Percentiles rank a stretch among this genome's conserved stretches.
These are phyloP conservation scores for Geosiphon pyriformis DNA, from an alignment of 192 early-diverging fungal genomes.

Conservation along the genomic window DNA sequence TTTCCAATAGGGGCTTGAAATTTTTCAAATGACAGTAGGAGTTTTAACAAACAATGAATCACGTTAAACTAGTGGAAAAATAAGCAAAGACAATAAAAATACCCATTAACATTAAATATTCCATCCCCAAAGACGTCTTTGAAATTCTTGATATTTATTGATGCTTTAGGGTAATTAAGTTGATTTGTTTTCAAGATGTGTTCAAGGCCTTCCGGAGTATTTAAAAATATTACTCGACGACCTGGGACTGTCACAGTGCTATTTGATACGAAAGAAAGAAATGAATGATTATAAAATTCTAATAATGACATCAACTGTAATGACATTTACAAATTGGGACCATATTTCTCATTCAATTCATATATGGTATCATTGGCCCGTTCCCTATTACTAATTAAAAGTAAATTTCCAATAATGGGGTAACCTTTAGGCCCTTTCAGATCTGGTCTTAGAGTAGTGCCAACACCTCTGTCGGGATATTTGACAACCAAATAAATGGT, in stretches of 20 bases:
- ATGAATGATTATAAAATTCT: neutral
- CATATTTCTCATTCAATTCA: neutral
- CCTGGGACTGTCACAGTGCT: conserved; percentile 31
- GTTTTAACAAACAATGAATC: neutral
- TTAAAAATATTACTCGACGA: conserved; percentile 30
- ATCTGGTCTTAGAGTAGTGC: conserved; percentile 24
- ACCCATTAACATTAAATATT: conserved; percentile 34
- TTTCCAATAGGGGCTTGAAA: neutral
- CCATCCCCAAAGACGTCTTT: conserved; percentile 34
- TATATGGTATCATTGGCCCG: neutral
- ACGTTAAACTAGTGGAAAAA: neutral
- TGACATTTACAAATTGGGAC: neutral
- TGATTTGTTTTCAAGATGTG: conserved; percentile 35
- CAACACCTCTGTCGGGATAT: conserved; percentile 35
- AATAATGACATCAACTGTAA: neutral
- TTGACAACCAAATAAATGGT: conserved; percentile 27
- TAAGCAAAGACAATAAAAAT: neutral
- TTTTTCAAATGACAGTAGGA: neutral
- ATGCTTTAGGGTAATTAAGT: conserved; percentile 35
- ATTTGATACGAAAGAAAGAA: conserved; percentile 14
- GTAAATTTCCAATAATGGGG: conserved; percentile 33
- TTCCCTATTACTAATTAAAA: conserved; percentile 12
- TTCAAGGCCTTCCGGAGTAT: conserved; percentile 28
- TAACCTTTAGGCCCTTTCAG: conserved; percentile 27
- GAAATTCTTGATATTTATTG: conserved; percentile 21